Evolutionary conservation across 495 filamentous ascomycete genomes (phyloP), one percentile per base, ranked within the genome.

Genomic region (Xylaria bambusicola): DNA sequence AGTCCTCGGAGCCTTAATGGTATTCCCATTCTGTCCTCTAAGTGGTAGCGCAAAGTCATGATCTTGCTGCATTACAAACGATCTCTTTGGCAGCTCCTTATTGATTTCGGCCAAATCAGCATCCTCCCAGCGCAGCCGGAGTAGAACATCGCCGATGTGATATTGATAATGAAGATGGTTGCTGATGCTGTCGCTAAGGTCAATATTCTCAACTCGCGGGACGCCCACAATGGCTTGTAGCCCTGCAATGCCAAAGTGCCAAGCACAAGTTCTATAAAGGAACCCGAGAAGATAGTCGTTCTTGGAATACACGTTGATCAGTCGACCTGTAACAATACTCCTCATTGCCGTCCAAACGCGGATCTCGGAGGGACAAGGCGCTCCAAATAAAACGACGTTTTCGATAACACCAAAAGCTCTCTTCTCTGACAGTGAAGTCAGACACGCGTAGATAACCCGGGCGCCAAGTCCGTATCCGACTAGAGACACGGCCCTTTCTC

Each of bases 401-500:
- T 98, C 94, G 12, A 98, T 80, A 3, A 98, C 66, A 0, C 94
- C 94, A 71, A 96, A 96, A 0, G 88, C 91, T 58, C 83, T 80
- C 53, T 90, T 80, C 67, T 90, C 86, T 0, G 90, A 88, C 27
- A 98, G 80, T 15, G 65, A 80, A 72, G 86, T 84, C 2, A 98
- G 77, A 65, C 92, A 97, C 18, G 84, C 82, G 64, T 89, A 97
- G 42, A 97, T 92, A 26, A 93, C 84, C 18, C 93, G 85, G 9
- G 93, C 93, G 1, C 93, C 94, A n/a, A 98, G 75, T 18, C 90
- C 91, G 72, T 93, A 98, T 0, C 94, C 94, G 50, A 97, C 80
- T 6, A 98, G 75, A 18, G 88, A 94, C 2, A 97, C 88, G 0
- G 93, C 87, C 20, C 94, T 82, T 71, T 97, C 91, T 13, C 94